Evolutionary conservation across 768 basidiomycete genomes (phyloP), one percentile per base, ranked within the genome.

Genomic region (Panaeolus cyanescens): DNA sequence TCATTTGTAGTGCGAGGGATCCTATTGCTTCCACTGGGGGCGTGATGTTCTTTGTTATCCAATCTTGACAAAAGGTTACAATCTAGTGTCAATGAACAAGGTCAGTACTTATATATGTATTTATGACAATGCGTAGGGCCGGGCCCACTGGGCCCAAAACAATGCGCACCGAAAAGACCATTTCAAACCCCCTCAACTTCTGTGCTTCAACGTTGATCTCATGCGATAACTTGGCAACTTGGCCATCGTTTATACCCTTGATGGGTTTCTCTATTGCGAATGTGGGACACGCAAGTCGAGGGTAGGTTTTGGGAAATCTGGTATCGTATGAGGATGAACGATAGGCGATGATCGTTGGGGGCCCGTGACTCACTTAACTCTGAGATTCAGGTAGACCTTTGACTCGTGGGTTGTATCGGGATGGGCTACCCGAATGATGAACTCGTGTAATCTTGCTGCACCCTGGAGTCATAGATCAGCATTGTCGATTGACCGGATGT

Each of bases 301-400:
- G 92, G 68, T 94, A 94, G 56, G 91, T 92, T 73, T 87, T 91
- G 3, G 92, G 91, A 61, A 93, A 86, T 71, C 91, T 93, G 62
- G 9, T 58, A 25, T 15, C 15, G 22, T 57, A 63, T 61, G 58
- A 32, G 30, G 65, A 37, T 28, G 13, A 17, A 34, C 17, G 55
- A 17, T 59, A 34, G 19, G 31, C 37, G 22, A n/a, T n/a, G 37
- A 13, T 58, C 19, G 20, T 66, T 20, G 54, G 53, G 34, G 22
- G 32, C 19, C 31, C 32, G 12, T 32, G 22, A 77, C 82, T 67
- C 69, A 93, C 92, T 85, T 91, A 62, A 86, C 84, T 70, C 88
- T 85, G 57, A 95, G 77, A 70, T 88, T 79, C 61, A 91, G 83
- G 70, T 76, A 85, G 54, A 91, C 80, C 69, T 84, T 89, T 56